phyloP scores from a whole-genome alignment of 306 rosid genomes.

The Sophora flavescens region DNA sequence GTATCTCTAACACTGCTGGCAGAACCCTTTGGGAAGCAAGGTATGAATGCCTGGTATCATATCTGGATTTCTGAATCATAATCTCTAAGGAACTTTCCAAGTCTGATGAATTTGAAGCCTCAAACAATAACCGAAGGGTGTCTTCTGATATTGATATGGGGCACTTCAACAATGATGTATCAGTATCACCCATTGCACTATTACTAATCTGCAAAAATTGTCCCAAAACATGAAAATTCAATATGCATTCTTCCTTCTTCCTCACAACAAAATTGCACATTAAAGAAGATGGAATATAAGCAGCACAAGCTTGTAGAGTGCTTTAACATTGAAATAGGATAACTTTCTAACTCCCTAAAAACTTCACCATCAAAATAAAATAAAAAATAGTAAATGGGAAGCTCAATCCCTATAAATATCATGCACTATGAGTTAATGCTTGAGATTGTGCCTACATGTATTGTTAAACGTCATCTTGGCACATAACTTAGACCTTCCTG shows the following conservation, averaged over 20 bases:
- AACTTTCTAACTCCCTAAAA: no score
- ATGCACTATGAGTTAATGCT: no score
- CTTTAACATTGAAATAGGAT: no score
- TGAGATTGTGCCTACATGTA: no score
- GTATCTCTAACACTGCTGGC: conserved; percentile 50
- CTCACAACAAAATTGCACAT: no score
- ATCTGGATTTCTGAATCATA: conserved; percentile 59
- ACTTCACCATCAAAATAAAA: no score
- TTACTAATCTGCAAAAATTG: neutral
- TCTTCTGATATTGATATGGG: conserved; percentile 50
- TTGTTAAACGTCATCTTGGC: no score
- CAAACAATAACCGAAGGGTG: conserved; percentile 46
- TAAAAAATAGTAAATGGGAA: no score
- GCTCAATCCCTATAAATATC: no score
- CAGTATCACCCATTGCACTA: conserved; percentile 49
- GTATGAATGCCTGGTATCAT: conserved; percentile 53
- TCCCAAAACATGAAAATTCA: neutral
- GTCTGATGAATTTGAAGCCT: conserved; percentile 52
- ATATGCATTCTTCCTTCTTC: neutral
- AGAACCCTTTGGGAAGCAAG: conserved; percentile 59
- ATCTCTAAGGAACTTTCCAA: conserved; percentile 53
- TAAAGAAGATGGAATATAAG: no score
- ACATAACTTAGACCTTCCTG: no score
- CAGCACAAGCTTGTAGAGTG: no score
- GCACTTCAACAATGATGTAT: conserved; percentile 42